Conservation (phyloP, 352 stramenopile species). For the Thraustotheca clavata region DNA sequence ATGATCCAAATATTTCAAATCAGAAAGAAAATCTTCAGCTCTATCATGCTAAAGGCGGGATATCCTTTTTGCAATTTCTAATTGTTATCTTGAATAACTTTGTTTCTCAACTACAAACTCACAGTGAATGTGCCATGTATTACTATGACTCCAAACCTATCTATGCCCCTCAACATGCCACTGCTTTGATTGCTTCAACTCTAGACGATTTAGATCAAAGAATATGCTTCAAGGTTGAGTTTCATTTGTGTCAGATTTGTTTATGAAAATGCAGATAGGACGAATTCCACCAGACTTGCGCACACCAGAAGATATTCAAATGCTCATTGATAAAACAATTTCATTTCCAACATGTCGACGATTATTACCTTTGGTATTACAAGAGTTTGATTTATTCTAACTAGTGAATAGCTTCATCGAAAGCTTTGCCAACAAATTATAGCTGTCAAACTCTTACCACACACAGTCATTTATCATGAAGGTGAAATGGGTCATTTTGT, state of each 20-base stretch:
- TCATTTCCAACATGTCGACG: conserved; percentile 3
- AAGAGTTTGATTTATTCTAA: background rate
- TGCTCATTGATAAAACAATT: conserved; percentile 12
- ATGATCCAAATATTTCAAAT: background rate
- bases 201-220: background rate
- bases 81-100: background rate
- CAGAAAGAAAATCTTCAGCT: background rate
- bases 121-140: conserved; percentile 12
- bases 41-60: conserved; percentile 1
- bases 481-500: background rate
- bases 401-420: background rate
- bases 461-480: conserved; percentile 12
- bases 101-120: background rate
- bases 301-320: background rate
- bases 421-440: background rate
- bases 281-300: background rate
- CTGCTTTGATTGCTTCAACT: background rate
- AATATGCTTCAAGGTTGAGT: conserved; percentile 15
- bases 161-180: background rate
- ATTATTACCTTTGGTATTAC: background rate
- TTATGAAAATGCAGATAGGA: conserved; percentile 4
- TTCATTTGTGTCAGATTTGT: background rate
- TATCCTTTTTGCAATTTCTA: conserved; percentile 7
- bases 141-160: conserved; percentile 15
- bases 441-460: background rate